Percentiles rank a stretch among this genome's conserved stretches.
phyloP scores from a whole-genome alignment of 1,284 basidiomycete genomes.

The Chalciporus piperatoides region DNA sequence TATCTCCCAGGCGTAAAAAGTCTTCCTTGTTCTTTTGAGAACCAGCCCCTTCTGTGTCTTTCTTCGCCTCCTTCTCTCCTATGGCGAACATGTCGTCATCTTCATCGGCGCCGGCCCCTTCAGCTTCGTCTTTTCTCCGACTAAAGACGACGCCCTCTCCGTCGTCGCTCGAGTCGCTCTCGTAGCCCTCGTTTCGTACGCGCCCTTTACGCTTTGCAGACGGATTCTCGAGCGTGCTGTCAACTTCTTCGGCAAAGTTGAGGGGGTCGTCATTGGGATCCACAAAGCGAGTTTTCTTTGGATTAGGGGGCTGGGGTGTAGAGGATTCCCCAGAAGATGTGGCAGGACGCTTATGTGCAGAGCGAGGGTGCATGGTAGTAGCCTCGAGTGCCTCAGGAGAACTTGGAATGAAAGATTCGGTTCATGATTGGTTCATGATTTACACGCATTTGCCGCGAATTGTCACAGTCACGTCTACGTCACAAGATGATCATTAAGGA shows the following conservation, averaged over 20 bases:
- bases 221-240: conserved; percentile 65
- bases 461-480: not conserved
- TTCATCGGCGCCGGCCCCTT: conserved; percentile 49
- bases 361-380: conserved; percentile 48
- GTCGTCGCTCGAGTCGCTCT: conserved; percentile 90
- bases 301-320: conserved; percentile 17
- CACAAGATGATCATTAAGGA: not conserved
- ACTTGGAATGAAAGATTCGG: not conserved
- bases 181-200: conserved; percentile 86
- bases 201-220: conserved; percentile 56
- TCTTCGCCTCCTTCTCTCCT: conserved; percentile 53
- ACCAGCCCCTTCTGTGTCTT: conserved; percentile 28
- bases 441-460: not conserved
- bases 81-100: conserved; percentile 90
- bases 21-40: conserved; percentile 63
- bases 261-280: conserved; percentile 71
- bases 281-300: conserved; percentile 79
- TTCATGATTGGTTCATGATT: not conserved
- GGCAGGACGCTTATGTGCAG: conserved; percentile 57
- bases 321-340: conserved; percentile 39
- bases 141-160: conserved; percentile 85
- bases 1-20: conserved; percentile 85
- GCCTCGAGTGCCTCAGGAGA: not conserved
- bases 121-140: conserved; percentile 53
- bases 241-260: conserved; percentile 73